phyloP scores from a whole-genome alignment of 208 protist genomes.

The Sergeia podlipaevii region DNA sequence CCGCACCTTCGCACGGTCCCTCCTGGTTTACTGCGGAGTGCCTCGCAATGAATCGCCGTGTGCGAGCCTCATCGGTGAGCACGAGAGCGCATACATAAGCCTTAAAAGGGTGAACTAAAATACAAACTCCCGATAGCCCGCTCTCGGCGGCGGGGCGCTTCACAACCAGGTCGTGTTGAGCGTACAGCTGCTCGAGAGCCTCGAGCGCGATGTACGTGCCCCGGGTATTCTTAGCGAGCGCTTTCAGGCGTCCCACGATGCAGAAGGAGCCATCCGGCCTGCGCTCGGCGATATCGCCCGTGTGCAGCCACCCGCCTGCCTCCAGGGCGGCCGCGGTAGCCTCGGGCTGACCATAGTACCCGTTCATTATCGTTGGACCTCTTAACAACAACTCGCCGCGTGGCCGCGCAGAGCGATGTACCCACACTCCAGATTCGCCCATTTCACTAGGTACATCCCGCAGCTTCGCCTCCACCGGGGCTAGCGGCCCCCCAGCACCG shows the following conservation, averaged over 20 bases:
- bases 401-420: slow-evolving; percentile 22
- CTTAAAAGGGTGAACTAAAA: slow-evolving; percentile 64
- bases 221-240: slow-evolving; percentile 49
- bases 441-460: slow-evolving; percentile 46
- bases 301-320: slow-evolving; percentile 57
- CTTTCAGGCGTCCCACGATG: slow-evolving; percentile 64
- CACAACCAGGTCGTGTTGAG: slow-evolving; percentile 29
- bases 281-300: slow-evolving; percentile 66
- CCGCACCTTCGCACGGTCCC: neutral
- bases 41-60: slow-evolving; percentile 6
- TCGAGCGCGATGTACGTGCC: slow-evolving; percentile 71
- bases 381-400: slow-evolving; percentile 71
- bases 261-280: slow-evolving; percentile 40
- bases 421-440: slow-evolving; percentile 39
- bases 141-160: neutral
- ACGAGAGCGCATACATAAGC: slow-evolving; percentile 63
- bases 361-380: slow-evolving; percentile 52
- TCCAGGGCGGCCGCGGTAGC: slow-evolving; percentile 61
- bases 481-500: slow-evolving; percentile 54
- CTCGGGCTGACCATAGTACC: slow-evolving; percentile 82
- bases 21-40: slow-evolving; percentile 4
- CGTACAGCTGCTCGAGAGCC: slow-evolving; percentile 52
- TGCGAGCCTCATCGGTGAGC: slow-evolving; percentile 23
- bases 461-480: slow-evolving; percentile 79
- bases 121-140: slow-evolving; percentile 36